Conservation (phyloP, 306 rosid genomes). For the Rosa multiflora region DNA sequence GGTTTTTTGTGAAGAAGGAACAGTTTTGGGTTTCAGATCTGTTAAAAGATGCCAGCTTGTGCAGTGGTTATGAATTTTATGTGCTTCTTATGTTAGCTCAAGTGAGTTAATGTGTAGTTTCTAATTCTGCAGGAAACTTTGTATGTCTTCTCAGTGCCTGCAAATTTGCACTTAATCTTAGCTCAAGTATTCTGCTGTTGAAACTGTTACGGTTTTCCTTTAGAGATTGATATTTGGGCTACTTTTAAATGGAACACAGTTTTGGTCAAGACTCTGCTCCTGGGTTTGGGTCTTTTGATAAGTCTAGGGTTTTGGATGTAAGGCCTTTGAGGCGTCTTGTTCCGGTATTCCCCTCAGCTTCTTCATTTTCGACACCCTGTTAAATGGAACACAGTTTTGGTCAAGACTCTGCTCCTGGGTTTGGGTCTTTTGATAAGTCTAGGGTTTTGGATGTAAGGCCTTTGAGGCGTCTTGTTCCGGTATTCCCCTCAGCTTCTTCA, state of each 20-base stretch:
- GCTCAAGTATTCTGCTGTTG: background rate
- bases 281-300: slow-evolving; percentile 61
- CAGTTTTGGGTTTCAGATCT: background rate
- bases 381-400: slow-evolving; percentile 66
- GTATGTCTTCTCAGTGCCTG: no score
- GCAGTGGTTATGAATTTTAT: background rate
- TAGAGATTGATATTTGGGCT: background rate
- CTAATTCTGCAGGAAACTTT: background rate
- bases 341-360: slow-evolving; percentile 75
- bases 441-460: slow-evolving; percentile 86
- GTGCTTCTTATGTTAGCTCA: no score
- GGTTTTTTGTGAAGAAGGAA: background rate
- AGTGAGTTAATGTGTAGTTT: background rate
- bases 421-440: slow-evolving; percentile 75
- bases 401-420: slow-evolving; percentile 46
- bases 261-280: slow-evolving; percentile 55
- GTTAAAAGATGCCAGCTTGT: background rate
- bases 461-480: slow-evolving; percentile 72
- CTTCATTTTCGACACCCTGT: slow-evolving; percentile 54
- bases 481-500: slow-evolving; percentile 70
- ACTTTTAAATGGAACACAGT: slow-evolving; percentile 60
- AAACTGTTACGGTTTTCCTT: background rate
- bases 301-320: slow-evolving; percentile 80
- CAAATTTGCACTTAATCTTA: no score
- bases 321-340: slow-evolving; percentile 78